Conservation (phyloP, 2,329 filamentous ascomycete genomes). For the Aspergillus sp. region DNA sequence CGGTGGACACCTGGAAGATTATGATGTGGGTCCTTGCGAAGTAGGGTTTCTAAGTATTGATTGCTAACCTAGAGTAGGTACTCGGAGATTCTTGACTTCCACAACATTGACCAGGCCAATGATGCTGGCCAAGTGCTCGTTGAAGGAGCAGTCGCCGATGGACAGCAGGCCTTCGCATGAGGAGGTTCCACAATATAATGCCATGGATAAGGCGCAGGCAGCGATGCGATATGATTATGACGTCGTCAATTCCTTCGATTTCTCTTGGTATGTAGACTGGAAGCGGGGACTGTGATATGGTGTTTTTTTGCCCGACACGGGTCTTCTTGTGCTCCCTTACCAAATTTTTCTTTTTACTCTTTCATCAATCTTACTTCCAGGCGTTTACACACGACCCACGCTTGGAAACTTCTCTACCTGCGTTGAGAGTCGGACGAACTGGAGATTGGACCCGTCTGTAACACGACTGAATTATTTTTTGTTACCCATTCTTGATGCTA, state of each 20-base stretch:
- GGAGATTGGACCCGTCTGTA: conserved; percentile 20
- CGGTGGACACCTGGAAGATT: conserved; percentile 99
- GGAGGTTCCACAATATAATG: conserved; percentile 11
- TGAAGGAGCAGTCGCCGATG: conserved; percentile 24
- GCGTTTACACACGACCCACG: conserved; percentile 19
- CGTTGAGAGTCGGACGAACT: conserved; percentile 20
- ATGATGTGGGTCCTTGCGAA: conserved; percentile 76
- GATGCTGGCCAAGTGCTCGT: conserved; percentile 36
- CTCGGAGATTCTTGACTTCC: conserved; percentile 97
- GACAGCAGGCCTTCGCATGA: conserved; percentile 31
- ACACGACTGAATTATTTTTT: conserved; percentile 15
- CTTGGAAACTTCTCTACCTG: not conserved
- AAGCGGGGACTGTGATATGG: conserved; percentile 24
- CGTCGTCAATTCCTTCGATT: conserved; percentile 19
- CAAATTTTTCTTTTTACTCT: conserved; percentile 15
- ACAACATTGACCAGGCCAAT: conserved; percentile 72
- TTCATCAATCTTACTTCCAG: conserved; percentile 17
- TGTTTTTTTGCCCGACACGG: conserved; percentile 20
- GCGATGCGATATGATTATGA: conserved; percentile 23
- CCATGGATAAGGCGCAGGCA: conserved; percentile 16
- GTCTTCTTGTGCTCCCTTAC: conserved; percentile 6
- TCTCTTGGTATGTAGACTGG: conserved; percentile 24
- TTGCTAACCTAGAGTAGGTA: conserved; percentile 63
- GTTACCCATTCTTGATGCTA: conserved; percentile 10
- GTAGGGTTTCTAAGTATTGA: not conserved